A percentile compares a stretch with the other conserved stretches of the same genome.
phyloP scores from a whole-genome alignment of 192 early-diverging fungal species.

The Geosiphon pyriformis region DNA sequence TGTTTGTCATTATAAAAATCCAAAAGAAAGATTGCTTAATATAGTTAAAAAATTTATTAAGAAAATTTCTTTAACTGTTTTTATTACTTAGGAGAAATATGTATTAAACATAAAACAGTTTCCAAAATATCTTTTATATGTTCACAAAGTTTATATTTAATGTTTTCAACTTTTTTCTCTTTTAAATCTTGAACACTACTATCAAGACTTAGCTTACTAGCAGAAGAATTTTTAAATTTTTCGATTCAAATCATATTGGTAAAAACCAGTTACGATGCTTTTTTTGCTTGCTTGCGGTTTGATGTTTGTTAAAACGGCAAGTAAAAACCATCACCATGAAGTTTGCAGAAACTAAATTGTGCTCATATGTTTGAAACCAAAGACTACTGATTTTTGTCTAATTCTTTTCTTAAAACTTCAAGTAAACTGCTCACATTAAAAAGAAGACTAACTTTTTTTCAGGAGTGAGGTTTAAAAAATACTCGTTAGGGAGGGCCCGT shows the following conservation, averaged over 20 bases:
- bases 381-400: constrained; percentile 19
- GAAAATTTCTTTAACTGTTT: no score
- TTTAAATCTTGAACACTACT: constrained; percentile 4
- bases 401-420: constrained; percentile 2
- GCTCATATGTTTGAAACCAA: constrained; percentile 21
- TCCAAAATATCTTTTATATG: neutral
- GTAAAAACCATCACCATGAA: neutral
- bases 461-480: no score
- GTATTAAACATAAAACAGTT: neutral
- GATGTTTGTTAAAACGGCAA: constrained; percentile 1
- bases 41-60: no score
- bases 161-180: constrained; percentile 1
- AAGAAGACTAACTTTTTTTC: constrained; percentile 15
- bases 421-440: constrained; percentile 9
- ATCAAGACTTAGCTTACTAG: neutral
- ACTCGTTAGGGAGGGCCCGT: no score
- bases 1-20: no score
- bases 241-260: neutral
- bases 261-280: neutral
- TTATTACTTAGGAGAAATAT: no score
- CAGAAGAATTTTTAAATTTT: neutral
- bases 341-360: constrained; percentile 7
- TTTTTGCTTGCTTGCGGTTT: neutral
- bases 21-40: no score
- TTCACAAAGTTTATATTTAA: no score